phyloP scores from a whole-genome alignment of 2,329 filamentous ascomycete genomes.

The Emmonsiellopsis sp. region DNA sequence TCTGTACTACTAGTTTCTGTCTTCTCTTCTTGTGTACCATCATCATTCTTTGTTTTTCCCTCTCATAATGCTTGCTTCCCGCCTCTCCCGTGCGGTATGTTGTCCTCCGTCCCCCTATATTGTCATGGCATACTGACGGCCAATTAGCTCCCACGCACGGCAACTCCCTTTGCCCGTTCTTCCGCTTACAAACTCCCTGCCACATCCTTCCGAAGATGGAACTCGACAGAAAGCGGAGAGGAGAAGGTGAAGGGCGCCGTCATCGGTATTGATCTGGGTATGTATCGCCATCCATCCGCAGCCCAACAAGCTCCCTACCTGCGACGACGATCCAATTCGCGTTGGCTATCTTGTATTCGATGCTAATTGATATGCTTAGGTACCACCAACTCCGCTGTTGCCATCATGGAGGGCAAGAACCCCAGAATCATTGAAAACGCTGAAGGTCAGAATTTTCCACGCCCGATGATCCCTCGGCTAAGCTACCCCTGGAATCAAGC shows the following conservation, averaged over 20 bases:
- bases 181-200: conserved; percentile 61
- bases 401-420: conserved; percentile 92
- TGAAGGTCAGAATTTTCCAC: conserved; percentile 54
- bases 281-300: conserved; percentile 23
- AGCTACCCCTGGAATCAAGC: conserved; percentile 3
- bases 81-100: conserved; percentile 68
- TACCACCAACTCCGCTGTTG: conserved; percentile 96
- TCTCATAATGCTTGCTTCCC: conserved; percentile 61
- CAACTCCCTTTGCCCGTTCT: conserved; percentile 58
- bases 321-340: background rate
- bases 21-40: conserved; percentile 29
- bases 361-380: conserved; percentile 34
- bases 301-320: background rate
- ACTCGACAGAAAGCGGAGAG: conserved; percentile 46
- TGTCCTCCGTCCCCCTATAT: conserved; percentile 3
- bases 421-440: conserved; percentile 97
- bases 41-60: conserved; percentile 20
- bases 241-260: conserved; percentile 90
- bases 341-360: background rate
- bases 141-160: conserved; percentile 65
- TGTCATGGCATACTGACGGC: conserved; percentile 3
- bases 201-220: conserved; percentile 56
- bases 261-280: conserved; percentile 96
- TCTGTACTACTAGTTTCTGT: conserved; percentile 18
- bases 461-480: background rate